A percentile compares a stretch with the other conserved stretches of the same genome.
phyloP scores from a whole-genome alignment of 2,329 filamentous ascomycete species.

The Aphanocladium album region DNA sequence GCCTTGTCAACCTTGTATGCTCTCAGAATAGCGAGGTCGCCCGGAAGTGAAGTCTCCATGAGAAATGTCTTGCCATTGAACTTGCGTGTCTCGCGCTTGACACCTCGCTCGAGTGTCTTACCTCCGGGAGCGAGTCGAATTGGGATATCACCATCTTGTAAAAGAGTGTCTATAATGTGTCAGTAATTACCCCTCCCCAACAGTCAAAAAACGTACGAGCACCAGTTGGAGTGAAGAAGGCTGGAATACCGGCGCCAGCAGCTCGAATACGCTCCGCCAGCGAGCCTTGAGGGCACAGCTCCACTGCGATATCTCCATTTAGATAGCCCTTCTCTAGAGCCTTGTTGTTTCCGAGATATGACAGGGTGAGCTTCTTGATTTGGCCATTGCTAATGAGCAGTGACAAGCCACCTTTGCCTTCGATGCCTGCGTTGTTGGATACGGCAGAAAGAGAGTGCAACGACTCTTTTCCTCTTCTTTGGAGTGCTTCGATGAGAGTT shows the following conservation, averaged over 20 bases:
- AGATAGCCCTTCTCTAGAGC: constrained; percentile 69
- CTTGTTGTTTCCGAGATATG: constrained; percentile 75
- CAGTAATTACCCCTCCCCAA: not conserved
- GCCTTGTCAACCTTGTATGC: constrained; percentile 72
- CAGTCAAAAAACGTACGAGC: constrained; percentile 42
- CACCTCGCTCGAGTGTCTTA: constrained; percentile 57
- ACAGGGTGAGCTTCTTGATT: constrained; percentile 66
- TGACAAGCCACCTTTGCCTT: constrained; percentile 63
- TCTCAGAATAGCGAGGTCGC: constrained; percentile 71
- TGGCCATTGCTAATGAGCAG: constrained; percentile 65
- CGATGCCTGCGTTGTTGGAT: constrained; percentile 74
- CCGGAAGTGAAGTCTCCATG: constrained; percentile 71
- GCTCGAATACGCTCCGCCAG: constrained; percentile 68
- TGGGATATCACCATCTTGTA: constrained; percentile 65
- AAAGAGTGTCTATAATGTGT: constrained; percentile 48
- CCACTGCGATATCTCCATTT: constrained; percentile 66
- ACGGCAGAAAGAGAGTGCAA: constrained; percentile 68
- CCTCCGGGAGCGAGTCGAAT: constrained; percentile 55
- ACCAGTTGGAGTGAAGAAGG: constrained; percentile 75
- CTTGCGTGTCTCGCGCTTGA: constrained; percentile 63
- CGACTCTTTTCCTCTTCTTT: constrained; percentile 51
- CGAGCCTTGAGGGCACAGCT: constrained; percentile 72
- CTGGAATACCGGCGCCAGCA: constrained; percentile 71
- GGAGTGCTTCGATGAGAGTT: constrained; percentile 66
- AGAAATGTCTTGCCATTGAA: constrained; percentile 70